These are phyloP conservation scores for Fraxinus americana DNA, from an alignment of 257 asterid species.

Conservation along the genomic window DNA sequence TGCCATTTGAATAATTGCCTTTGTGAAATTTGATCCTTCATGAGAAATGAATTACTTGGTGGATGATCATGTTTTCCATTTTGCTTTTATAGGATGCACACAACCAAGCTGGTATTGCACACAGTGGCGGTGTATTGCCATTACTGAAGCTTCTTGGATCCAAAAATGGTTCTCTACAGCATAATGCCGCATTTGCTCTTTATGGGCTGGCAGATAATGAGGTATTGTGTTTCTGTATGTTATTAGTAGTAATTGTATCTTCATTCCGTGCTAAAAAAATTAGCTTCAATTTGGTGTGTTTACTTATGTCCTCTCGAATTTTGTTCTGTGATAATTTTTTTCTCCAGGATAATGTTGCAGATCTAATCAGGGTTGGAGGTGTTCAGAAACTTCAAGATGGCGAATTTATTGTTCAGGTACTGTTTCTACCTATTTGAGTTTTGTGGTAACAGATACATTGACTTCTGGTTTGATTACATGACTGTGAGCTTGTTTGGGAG, in stretches of 20 bases:
- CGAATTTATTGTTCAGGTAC: constrained; percentile 92
- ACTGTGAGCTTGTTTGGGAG: too few relatives aligned
- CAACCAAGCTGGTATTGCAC: constrained; percentile 99
- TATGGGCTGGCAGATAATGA: constrained; percentile 99
- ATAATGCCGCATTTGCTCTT: constrained; percentile 98
- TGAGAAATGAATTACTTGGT: background rate
- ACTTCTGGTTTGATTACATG: constrained; percentile 9
- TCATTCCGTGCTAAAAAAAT: background rate
- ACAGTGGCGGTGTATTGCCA: constrained; percentile 83
- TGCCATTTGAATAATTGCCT: background rate
- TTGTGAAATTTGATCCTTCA: background rate
- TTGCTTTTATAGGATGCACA: constrained; percentile 68
- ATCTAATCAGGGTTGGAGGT: constrained; percentile 87
- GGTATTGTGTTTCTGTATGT: constrained; percentile 34
- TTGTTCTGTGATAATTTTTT: constrained; percentile 4
- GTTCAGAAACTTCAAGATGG: constrained; percentile 97
- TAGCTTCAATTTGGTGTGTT: constrained; percentile 9
- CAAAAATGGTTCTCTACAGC: constrained; percentile 94
- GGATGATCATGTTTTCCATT: constrained; percentile 1
- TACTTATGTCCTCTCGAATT: background rate
- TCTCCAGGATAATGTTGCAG: constrained; percentile 92
- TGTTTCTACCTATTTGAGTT: constrained; percentile 15
- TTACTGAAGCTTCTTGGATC: constrained; percentile 89
- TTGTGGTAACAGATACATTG: constrained; percentile 9
- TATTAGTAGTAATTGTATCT: background rate